Evolutionary conservation across 257 asterid genomes (phyloP), one percentile per base, ranked within the genome.

Genomic region (Solanum piurae): DNA sequence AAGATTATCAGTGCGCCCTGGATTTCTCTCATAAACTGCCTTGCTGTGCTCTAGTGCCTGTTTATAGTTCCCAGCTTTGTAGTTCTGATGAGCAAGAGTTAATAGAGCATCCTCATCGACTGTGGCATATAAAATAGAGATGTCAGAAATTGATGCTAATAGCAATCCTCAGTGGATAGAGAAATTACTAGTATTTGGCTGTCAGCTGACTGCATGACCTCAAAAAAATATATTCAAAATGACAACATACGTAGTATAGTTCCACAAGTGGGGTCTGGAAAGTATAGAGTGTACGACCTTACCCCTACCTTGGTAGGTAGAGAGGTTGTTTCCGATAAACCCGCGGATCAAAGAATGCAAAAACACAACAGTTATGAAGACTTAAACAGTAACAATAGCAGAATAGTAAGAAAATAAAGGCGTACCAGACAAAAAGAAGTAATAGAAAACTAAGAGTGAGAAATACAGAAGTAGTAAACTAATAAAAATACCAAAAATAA

Each of bases 31-130:
- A 89, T 94, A 94, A 68, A 97, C 98, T 62, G 95, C 87, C 92
- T 93, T 94, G 93, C 99, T 94, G 71, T 97, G 96, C 86, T 97
- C 99, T 88, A 97, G 91, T 9, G 99, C 98, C 92, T 92, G 95
- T 91, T 94, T 94, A 92, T 92, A 97, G 89, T 94, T 94, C 87
- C 98, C 98, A 87, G 94, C 91, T 90, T 94, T 96, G 92, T 97
- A 97, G 86, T 93, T 96, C 91, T 97, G 98, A 88, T 97, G 99
- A 88, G 99, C 99, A 89, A 95, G 95, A 89, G 82, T 91, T 95
- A 95, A 90, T 79, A 95, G 96, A 89, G 89, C 68, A 84, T 96
- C 99, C 86, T 95, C 99, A 91, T 95, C 98, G 73, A 93, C 99
- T 97, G 95, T 86, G 87, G 64, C 88, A 89, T 38, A 69, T 29